Percentiles rank a stretch among this genome's conserved stretches.
Conservation (phyloP, 2,329 filamentous ascomycete genomes). For the Zymoseptoria crescenta region DNA sequence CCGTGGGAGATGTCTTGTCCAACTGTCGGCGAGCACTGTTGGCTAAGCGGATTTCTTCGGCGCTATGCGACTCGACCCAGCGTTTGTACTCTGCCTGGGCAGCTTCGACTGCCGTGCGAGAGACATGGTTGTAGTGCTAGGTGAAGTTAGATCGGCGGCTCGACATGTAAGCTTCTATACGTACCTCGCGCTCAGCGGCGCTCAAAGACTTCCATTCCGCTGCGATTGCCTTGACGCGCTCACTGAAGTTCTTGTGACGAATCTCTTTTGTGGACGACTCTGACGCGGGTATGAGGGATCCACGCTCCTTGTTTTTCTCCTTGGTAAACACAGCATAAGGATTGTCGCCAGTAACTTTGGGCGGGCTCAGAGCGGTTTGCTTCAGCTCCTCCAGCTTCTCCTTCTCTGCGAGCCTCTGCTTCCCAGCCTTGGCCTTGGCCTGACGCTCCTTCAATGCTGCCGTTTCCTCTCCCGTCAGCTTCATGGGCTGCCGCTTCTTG, state of each 20-base stretch:
- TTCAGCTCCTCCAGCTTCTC: conserved; percentile 30
- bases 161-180: background rate
- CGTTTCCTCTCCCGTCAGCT: conserved; percentile 18
- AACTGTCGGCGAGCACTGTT: conserved; percentile 48
- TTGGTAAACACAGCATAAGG: conserved; percentile 25
- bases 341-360: conserved; percentile 12
- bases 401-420: conserved; percentile 17
- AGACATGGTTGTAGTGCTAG: conserved; percentile 48
- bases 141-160: conserved; percentile 1
- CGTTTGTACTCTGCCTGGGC: conserved; percentile 40
- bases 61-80: conserved; percentile 50
- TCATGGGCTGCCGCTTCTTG: conserved; percentile 23
- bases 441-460: conserved; percentile 2
- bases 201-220: conserved; percentile 42
- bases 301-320: conserved; percentile 19
- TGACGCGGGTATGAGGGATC: background rate
- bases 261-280: background rate
- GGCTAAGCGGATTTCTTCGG: conserved; percentile 50
- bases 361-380: conserved; percentile 32
- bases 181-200: conserved; percentile 40
- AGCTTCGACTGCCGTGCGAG: conserved; percentile 39
- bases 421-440: conserved; percentile 5
- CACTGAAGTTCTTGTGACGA: conserved; percentile 8
- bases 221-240: conserved; percentile 32
- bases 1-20: conserved; percentile 13